These are phyloP conservation scores for Jaltomata sinuosa DNA, from an alignment of 257 asterid species.

Conservation along the genomic window DNA sequence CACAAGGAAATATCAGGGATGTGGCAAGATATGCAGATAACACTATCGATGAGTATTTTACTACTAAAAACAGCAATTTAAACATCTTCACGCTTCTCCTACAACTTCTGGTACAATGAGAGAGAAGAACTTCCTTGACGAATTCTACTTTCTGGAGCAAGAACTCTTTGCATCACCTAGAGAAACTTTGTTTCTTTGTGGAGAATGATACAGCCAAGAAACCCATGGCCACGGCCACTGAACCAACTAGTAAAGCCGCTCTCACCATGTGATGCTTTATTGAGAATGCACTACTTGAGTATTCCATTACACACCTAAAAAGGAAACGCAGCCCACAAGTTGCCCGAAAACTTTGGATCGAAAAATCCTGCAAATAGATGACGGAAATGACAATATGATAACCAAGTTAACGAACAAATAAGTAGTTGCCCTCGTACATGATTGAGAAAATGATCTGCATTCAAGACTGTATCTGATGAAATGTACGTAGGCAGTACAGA, in stretches of 20 bases:
- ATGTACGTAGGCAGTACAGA: not conserved
- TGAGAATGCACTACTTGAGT: conserved; percentile 12
- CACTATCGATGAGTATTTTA: not conserved
- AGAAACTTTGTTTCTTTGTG: not conserved
- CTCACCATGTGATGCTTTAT: conserved; percentile 15
- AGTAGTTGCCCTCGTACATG: not conserved
- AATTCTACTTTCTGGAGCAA: not conserved
- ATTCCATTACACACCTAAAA: conserved; percentile 49
- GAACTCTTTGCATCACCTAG: not conserved
- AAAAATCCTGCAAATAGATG: conserved; percentile 45
- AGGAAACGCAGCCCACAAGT: conserved; percentile 48
- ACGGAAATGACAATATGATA: not conserved
- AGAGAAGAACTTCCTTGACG: not conserved
- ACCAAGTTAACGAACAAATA: not conserved
- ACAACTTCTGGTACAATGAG: not conserved
- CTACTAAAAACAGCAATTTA: not conserved
- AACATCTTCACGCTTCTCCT: not conserved
- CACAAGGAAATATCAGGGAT: not conserved
- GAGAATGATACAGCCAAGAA: conserved; percentile 39
- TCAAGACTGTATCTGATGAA: not conserved
- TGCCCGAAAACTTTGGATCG: conserved; percentile 46
- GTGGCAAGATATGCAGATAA: not conserved
- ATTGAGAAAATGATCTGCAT: not conserved
- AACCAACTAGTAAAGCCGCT: conserved; percentile 31
- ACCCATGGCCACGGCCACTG: conserved; percentile 46